Conservation (phyloP, 140 eudicot species). For the Stevia rebaudiana region DNA sequence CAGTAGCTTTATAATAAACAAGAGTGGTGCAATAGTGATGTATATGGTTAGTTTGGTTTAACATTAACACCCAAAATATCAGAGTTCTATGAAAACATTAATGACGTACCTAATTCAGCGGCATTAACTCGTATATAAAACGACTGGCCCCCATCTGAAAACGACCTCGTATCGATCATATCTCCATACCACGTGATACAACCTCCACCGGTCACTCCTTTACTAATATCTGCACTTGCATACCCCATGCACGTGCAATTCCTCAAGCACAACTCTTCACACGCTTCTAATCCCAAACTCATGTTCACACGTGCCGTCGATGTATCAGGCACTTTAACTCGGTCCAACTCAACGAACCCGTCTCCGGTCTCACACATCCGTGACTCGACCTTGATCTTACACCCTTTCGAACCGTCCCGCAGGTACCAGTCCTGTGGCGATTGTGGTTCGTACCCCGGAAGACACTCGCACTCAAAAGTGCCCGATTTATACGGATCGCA, state of each 20-base stretch:
- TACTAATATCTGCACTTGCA: conserved; percentile 27
- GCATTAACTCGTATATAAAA: conserved; percentile 39
- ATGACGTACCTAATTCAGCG: conserved; percentile 29
- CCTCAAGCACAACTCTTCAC: conserved; percentile 33
- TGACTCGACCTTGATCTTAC: conserved; percentile 20
- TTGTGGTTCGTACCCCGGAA: background rate
- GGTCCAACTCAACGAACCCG: conserved; percentile 33
- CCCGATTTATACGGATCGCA: conserved; percentile 26
- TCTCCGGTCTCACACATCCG: conserved; percentile 28
- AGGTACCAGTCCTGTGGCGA: conserved; percentile 2
- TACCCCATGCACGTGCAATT: conserved; percentile 43
- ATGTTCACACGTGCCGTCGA: conserved; percentile 15
- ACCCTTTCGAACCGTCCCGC: conserved; percentile 41
- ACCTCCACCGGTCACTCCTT: conserved; percentile 27
- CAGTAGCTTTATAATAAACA: too few relatives aligned
- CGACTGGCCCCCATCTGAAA: conserved; percentile 33
- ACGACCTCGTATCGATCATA: conserved; percentile 32
- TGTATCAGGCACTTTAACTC: conserved; percentile 31
- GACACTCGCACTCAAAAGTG: conserved; percentile 30
- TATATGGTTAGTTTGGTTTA: too few relatives aligned
- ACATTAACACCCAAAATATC: too few relatives aligned
- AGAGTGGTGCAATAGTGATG: too few relatives aligned
- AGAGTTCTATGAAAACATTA: background rate
- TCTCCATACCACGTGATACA: conserved; percentile 44
- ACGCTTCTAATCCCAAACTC: conserved; percentile 32